These are phyloP conservation scores for Chloropicon primus DNA, from an alignment of 139 green algal species.

Conservation along the genomic window DNA sequence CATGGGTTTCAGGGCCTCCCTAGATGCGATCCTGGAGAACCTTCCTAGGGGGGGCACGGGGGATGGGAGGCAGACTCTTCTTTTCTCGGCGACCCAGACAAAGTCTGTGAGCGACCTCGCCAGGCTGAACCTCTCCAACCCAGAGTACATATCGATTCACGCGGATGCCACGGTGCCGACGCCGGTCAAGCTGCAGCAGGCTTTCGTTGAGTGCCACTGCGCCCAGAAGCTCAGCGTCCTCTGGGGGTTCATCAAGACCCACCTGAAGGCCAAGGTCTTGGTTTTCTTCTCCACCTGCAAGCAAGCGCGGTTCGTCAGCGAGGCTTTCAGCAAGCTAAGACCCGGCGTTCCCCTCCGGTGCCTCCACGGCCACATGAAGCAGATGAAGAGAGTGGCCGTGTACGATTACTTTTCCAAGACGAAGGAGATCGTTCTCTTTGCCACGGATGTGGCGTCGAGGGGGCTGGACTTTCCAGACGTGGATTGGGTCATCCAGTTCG, in stretches of 20 bases:
- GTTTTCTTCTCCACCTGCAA: slow-evolving; percentile 96
- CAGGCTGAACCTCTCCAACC: slow-evolving; percentile 52
- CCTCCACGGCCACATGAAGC: slow-evolving; percentile 93
- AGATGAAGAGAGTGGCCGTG: slow-evolving; percentile 70
- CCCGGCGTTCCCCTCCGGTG: slow-evolving; percentile 72
- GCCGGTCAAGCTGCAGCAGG: slow-evolving; percentile 77
- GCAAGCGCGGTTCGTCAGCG: slow-evolving; percentile 86
- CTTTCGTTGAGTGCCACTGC: slow-evolving; percentile 50
- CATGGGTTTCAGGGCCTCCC: slow-evolving; percentile 52
- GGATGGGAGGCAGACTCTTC: slow-evolving; percentile 65
- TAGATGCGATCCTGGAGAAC: slow-evolving; percentile 90
- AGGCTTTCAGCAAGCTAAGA: slow-evolving; percentile 76
- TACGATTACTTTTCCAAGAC: slow-evolving; percentile 72
- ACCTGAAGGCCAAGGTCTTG: slow-evolving; percentile 71
- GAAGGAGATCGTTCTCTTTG: slow-evolving; percentile 66
- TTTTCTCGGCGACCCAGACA: slow-evolving; percentile 78
- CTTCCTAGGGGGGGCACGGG: slow-evolving; percentile 36
- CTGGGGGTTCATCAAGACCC: slow-evolving; percentile 89
- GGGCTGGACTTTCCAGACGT: slow-evolving; percentile 84
- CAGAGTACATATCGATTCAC: slow-evolving; percentile 87
- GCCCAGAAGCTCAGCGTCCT: slow-evolving; percentile 82
- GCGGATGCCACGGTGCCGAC: slow-evolving; percentile 66
- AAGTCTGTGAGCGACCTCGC: slow-evolving; percentile 62
- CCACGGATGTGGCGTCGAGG: slow-evolving; percentile 77
- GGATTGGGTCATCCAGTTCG: slow-evolving; percentile 82